Percentiles rank a stretch among this genome's conserved stretches.
Evolutionary conservation across 768 basidiomycete genomes (phyloP).

Genomic region (Mycena chlorophos): DNA sequence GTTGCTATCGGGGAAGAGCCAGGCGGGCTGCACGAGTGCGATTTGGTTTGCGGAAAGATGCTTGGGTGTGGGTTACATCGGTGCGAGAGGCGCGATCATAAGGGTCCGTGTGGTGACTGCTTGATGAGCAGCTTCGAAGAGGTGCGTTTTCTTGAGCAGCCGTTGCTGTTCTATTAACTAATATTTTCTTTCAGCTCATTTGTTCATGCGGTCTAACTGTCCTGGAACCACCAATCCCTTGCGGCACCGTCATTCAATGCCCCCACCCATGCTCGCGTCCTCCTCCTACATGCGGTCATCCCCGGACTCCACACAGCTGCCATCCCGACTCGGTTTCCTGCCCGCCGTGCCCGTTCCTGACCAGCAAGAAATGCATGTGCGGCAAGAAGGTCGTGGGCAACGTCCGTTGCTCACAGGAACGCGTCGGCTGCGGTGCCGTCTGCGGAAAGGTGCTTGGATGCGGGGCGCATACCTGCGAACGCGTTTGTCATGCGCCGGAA

Average conservation of each 20-base stretch:
- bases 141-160: conserved; percentile 39
- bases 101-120: conserved; percentile 79
- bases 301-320: conserved; percentile 73
- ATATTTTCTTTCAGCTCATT: conserved; percentile 50
- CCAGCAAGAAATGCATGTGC: conserved; percentile 81
- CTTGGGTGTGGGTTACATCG: conserved; percentile 75
- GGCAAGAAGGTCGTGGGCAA: conserved; percentile 82
- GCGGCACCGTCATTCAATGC: conserved; percentile 80
- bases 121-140: conserved; percentile 91
- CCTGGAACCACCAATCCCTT: conserved; percentile 85
- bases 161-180: conserved; percentile 1
- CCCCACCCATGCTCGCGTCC: conserved; percentile 74
- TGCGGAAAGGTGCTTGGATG: conserved; percentile 81
- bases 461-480: conserved; percentile 87
- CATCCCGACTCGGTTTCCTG: conserved; percentile 72
- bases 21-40: conserved; percentile 80
- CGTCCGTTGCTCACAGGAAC: conserved; percentile 77
- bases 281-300: conserved; percentile 79
- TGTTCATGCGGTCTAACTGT: conserved; percentile 88
- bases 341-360: conserved; percentile 86
- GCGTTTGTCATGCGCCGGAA: conserved; percentile 67
- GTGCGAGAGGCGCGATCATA: conserved; percentile 82
- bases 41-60: conserved; percentile 72
- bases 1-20: conserved; percentile 54
- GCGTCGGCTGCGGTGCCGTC: conserved; percentile 78